Evolutionary conservation across 2,329 filamentous ascomycete genomes (phyloP), one percentile per base, ranked within the genome.

Genomic region (Phialocephala subalpina): DNA sequence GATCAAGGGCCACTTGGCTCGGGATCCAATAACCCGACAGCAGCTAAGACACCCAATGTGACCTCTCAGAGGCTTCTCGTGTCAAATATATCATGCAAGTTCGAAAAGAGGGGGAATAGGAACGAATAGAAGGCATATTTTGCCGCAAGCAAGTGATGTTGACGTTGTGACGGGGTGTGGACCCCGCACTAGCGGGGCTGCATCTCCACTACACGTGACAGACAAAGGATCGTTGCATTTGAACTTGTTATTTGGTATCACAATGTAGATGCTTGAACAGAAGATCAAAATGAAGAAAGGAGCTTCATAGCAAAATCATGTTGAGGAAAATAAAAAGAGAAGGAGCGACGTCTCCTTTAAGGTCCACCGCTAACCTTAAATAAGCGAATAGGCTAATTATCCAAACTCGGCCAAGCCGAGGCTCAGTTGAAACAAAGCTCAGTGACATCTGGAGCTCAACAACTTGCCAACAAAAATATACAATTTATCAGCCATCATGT

Each of bases 1-100:
- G 29, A 57, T 12, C 55, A 57, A 38, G 35, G 18, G 18, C 49
- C 25, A 33, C 49, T 53, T 53, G 49, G 49, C 35, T 57, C 55
- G 55, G 55, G 25, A 5, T 38, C 14, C 14, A 36, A 22, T 36
- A 16, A 57, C 29, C 55, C 55, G 55, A 57, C 35, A 35, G 7
- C 5, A 49, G 11, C 11, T 16, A 25, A 12, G 20, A 33, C 14
- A 18, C 29, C 2, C 14, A 33, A 9, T 16, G 25, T 18, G 16
- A 5, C 25, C 11, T 53, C 49, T 18, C 3, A 33, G 16, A 18
- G 18, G 12, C 14, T 18, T 11, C 20, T 11, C 20, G 22, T 20
- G 20, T 12, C 7, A 49, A 11, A 16, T 16, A 42, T 42, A 14
- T 14, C 12, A n/a, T 4, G 29, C 4, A 5, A 33, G 29, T 33